Evolutionary conservation across 1,139 yeast genomes (phyloP), one percentile per base, ranked within the genome.

Genomic region (Suhomyces bribrorum): DNA sequence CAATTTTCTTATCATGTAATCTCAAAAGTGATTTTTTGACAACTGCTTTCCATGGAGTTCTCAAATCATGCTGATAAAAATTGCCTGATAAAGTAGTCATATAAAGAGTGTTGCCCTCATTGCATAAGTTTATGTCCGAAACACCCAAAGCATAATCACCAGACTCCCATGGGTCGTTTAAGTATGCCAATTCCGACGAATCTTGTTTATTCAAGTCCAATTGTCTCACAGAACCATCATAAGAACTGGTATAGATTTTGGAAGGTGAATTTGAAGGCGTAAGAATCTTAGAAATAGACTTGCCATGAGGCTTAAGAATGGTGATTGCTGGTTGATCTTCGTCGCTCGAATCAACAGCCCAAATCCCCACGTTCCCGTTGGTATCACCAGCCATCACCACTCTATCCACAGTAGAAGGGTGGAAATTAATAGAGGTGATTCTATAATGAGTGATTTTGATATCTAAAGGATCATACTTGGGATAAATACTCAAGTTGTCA

Each of bases 321-420:
- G 82, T 64, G 8, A 69, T 53, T 1, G 86, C 77, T 18, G 80
- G 79, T 0, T n/a, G n/a, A 2, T 73, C 79, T 5, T 65, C 73
- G 3, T 50, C 57, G 4, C 40, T 41, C 1, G 48, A 35, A 46
- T 79, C 80, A 2, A 86, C 83, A 28, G 90, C 82, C 97, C 97
- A 92, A n/a, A 90, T 71, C 0, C 97, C 97, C 35, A 89, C 62
- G 47, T 81, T 77, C 5, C 97, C 97, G 13, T 69, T 66, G 14
- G 89, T 86, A 61, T 92, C 97, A 33, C 97, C 97, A 0, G 90
- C 97, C 29, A 86, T 59, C 2, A 88, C 72, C 4, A 92, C 57
- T 46, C 86, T 71, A 48, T 81, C 80, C 0, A 72, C 73, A 1
- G 59, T 61, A 0, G 86, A 63, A 0, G 97, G 96, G 59, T 90